Base-by-base conservation (phyloP, 192 early-diverging fungal species). In the Backusella circina region DNA sequence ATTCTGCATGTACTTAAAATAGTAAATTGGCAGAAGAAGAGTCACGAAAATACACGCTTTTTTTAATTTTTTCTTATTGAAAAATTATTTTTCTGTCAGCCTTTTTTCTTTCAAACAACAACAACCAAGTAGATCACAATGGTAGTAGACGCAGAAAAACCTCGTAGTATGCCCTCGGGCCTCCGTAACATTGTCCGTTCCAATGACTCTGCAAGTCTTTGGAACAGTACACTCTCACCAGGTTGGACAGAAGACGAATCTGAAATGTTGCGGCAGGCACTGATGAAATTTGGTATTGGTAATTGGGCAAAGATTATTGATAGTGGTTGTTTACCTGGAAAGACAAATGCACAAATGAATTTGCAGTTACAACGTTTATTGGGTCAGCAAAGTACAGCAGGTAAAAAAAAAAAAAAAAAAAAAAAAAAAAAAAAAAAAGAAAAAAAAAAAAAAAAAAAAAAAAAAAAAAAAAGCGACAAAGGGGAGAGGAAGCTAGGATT, bases 281-380 rank as follows among this genome's bases (percentile, higher is more conserved):
- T 97, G 28, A 94, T 97, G 85, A 88, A 90, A 72, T 95, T 95
- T 81, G 97, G 96, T 8, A 86, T 98, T 36, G 97, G 97, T 32
- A 97, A 97, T 82, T 98, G 97, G 97, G 93, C 92, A 80, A 94
- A 96, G 75, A 97, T 98, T 75, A 94, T 97, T 78, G 96, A 95
- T 70, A 91, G 89, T 28, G 89, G 90, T 41, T 93, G 93, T 75
- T 82, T 98, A 3, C 95, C 95, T 9, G 97, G 95, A 51, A 98
- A 98, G 75, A 97, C 95, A n/a, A 97, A 95, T 71, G 95, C 97
- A 8, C 97, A 98, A 83, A 94, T 97, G 92, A 98, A 98, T 85
- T 80, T 98, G 41, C 97, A 98, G 75, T 90, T 93, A 21, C 97
- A 98, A 80, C 86, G 97, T 36, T 89, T 98, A 88, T 88, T 98